A percentile compares a stretch with the other conserved stretches of the same genome.
phyloP scores from a whole-genome alignment of 345 rosid species.

The Cochlearia excelsa region DNA sequence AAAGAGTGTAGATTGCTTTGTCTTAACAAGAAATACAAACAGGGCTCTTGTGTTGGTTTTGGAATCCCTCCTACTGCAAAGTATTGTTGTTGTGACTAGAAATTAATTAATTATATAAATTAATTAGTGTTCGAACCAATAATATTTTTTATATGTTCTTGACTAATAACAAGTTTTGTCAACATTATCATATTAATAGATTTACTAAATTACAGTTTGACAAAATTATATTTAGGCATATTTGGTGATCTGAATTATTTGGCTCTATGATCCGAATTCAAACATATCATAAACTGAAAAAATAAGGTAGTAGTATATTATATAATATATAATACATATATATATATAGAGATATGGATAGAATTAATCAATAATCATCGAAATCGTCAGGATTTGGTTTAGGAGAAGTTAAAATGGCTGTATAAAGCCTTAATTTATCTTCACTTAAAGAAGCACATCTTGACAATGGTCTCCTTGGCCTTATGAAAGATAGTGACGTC shows the following conservation, averaged over 20 bases:
- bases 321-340: too few species aligned
- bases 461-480: constrained; percentile 88
- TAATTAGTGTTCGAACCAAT: neutral
- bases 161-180: neutral
- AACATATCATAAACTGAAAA: too few species aligned
- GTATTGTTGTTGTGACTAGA: constrained; percentile 27
- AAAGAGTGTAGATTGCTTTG: constrained; percentile 22
- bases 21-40: constrained; percentile 20
- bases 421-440: constrained; percentile 81
- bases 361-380: constrained; percentile 45
- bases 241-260: too few species aligned
- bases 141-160: neutral
- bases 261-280: too few species aligned
- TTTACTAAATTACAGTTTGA: too few species aligned
- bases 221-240: too few species aligned
- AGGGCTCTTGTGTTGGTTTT: constrained; percentile 22
- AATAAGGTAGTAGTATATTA: too few species aligned
- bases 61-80: neutral
- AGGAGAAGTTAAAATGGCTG: constrained; percentile 90
- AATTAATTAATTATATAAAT: neutral
- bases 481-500: constrained; percentile 75
- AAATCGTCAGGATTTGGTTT: constrained; percentile 95
- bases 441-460: constrained; percentile 85
- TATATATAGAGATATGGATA: too few species aligned
- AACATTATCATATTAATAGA: too few species aligned